Base-by-base conservation (phyloP, 192 early-diverging fungal species). In the Coemansia sp. region DNA sequence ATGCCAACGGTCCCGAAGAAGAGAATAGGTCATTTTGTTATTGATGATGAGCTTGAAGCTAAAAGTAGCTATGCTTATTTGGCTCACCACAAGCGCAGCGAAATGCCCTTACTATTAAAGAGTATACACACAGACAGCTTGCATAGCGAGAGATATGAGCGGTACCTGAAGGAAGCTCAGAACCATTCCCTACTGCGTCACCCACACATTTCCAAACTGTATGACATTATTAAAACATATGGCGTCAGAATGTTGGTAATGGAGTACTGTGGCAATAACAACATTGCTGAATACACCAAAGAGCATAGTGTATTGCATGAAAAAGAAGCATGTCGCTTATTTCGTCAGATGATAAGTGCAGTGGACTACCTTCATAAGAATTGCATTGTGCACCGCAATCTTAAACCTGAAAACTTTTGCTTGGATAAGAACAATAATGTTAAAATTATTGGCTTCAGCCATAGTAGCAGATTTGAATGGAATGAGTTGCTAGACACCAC, bases 281-380 rank as follows among this genome's bases (percentile, higher is more conserved):
- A 50, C 6, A 22, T 54, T 12, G 29, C 31, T 2, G 22, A 54
- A 7, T 54, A 33, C 7, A 22, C 31, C 3, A 11, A 16, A 5
- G 31, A 33, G 31, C 51, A 33, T 6, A 16, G 31, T 3, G 5
- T 27, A 29, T 16, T 54, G 30, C n/a, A 54, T n/a, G 51, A 54
- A 23, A 21, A 54, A 1, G 31, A 54, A 16, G 51, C 51, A 3
- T 16, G 51, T 33, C 30, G 28, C n/a, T 16, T 54, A 16, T 54
- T 54, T 18, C 28, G 31, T 18, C 51, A 54, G 31, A 22, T 54
- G n/a, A 27, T 54, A 8, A 54, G 51, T 5, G 51, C 30, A 6
- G 19, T 54, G 6, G 51, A 54, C 30, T 54, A 54, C 31, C 31
- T 54, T 9, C 51, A 54, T 21, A 30, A 33, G 16, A 30, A 54